Evolutionary conservation across 345 rosid genomes (phyloP), one percentile per base, ranked within the genome.

Genomic region (Fremontodendron californicum): DNA sequence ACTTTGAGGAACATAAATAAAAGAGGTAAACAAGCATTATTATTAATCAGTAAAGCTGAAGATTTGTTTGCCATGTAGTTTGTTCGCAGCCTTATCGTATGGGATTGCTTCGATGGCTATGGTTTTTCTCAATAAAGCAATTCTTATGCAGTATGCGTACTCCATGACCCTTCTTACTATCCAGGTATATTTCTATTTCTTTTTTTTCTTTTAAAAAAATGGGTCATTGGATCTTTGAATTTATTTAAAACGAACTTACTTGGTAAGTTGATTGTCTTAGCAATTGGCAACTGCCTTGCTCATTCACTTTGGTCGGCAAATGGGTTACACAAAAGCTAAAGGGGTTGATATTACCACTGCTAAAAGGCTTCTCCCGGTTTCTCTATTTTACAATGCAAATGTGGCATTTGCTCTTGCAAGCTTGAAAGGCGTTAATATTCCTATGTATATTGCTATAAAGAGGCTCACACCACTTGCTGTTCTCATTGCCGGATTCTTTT

Each of bases 371-470:
- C 89, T 96, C 33, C 94, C 93, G 0, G 86, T 96, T 75, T 96
- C 99, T 0, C 75, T 96, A 29, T 96, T 96, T 84, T 96, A 93
- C 88, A 96, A 96, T 85, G 98, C 98, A 48, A 96, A 96, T 79
- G 99, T 96, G 57, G 98, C 96, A 2, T 93, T 92, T 81, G 98
- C 99, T 81, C 85, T 96, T 82, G 98, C 99, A 37, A 96, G 99
- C 86, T 88, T 96, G 91, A 96, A 90, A 87, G 99, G 97, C 42
- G 98, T 96, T 15, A 96, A 96, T 68, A 96, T 96, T 73, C 97
- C 99, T 0, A 96, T 96, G 99, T 96, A 96, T 83, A 96, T 96
- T 25, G 99, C 99, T 10, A 93, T 93, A 35, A 96, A 96, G 88
- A 89, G 99, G 77, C 97, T 96, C 79, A 92, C 97, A 5, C 99